phyloP scores from a whole-genome alignment of 2,329 filamentous ascomycete species.

The Elsinoe batatas region DNA sequence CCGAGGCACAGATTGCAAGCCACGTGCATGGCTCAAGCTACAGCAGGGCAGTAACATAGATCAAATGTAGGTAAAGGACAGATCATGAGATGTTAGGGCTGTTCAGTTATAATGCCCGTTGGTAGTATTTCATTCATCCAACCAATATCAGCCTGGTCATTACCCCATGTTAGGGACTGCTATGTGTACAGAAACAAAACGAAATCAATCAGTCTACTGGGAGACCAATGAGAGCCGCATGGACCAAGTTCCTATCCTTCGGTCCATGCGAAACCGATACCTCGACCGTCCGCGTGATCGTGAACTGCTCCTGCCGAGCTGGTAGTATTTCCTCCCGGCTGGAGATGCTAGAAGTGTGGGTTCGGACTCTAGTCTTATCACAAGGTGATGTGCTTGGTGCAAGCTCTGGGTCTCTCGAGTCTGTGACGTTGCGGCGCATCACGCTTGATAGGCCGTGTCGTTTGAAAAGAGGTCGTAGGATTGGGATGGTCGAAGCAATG shows the following conservation, averaged over 20 bases:
- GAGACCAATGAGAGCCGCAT: conserved; percentile 24
- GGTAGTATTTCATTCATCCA: not conserved
- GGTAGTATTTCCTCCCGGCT: conserved; percentile 16
- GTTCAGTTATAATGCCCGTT: too few relatives aligned
- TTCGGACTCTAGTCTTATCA: conserved; percentile 16
- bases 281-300: conserved; percentile 18
- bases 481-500: conserved; percentile 23
- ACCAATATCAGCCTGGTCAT: not conserved
- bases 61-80: too few relatives aligned
- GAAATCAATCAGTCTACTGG: not conserved
- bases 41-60: too few relatives aligned
- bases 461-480: conserved; percentile 22
- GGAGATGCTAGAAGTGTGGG: conserved; percentile 12
- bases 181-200: not conserved
- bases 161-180: conserved; percentile 2
- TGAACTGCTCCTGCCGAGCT: conserved; percentile 14
- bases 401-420: conserved; percentile 9
- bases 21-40: too few relatives aligned
- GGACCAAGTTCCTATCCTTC: conserved; percentile 20
- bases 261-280: conserved; percentile 18
- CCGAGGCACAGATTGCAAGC: too few relatives aligned
- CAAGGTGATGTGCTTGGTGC: conserved; percentile 10
- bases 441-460: conserved; percentile 14
- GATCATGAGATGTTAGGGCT: too few relatives aligned
- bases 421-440: conserved; percentile 14